Evolutionary conservation across 2,329 filamentous ascomycete genomes (phyloP), one percentile per base, ranked within the genome.

Genomic region (Monilinia vaccinii-corymbosi): DNA sequence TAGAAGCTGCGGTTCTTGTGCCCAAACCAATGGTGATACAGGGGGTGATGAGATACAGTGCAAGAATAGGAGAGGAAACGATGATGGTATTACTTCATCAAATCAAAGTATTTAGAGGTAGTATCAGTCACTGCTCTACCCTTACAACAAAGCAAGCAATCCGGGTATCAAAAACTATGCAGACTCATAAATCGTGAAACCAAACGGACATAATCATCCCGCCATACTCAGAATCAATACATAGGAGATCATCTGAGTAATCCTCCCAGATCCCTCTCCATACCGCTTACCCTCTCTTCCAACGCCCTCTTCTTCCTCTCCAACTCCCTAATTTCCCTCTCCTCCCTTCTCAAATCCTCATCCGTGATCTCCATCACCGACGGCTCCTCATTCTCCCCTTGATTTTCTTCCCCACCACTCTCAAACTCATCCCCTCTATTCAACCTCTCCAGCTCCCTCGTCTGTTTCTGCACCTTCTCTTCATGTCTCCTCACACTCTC

Each of bases 401-500:
- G 72, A 3, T 79, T 77, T 18, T 79, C 76, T 2, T 81, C 79
- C 1, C 81, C 79, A 1, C 81, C 79, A 44, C 83, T 79, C 18
- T 78, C 78, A 48, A 77, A 79, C 69, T 79, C 79, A 66, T 79
- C 78, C 34, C 84, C 81, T 62, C 81, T 79, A 66, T 91, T 91
- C 79, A 93, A 85, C 60, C 80, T 80, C 61, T 87, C 85, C 63
- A 97, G 72, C 68, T 91, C 83, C 61, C 83, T 81, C 13, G 84
- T 80, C 75, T 96, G 93, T 69, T 88, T 85, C 9, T 84, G 82
- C 1, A 97, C 89, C 58, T 86, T 85, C 14, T 80, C 79, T 75
- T 97, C 92, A 68, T 96, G 91, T 67, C 90, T 88, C 13, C 81
- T 82, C 68, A 94, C 78, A 25, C 91, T 96, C 51, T 84, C 84